A percentile compares a stretch with the other conserved stretches of the same genome.
phyloP scores from a whole-genome alignment of 164 flowering plant species.

The Dillenia turbinata region DNA sequence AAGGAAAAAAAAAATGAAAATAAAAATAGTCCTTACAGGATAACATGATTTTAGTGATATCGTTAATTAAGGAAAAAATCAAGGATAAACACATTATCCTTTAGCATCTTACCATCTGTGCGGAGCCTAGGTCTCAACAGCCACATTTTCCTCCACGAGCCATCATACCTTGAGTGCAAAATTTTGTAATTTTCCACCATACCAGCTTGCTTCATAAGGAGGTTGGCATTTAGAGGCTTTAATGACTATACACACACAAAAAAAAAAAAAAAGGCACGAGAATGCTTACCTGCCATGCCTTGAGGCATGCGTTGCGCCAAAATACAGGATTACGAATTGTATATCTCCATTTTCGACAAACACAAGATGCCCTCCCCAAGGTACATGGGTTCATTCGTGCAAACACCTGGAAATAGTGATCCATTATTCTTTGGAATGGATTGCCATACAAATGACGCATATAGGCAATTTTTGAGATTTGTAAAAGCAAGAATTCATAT shows the following conservation, averaged over 20 bases:
- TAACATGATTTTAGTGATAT: too few species aligned
- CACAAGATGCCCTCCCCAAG: constrained; percentile 90
- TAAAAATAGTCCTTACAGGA: too few species aligned
- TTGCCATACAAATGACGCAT: too few species aligned
- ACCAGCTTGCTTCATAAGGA: constrained; percentile 54
- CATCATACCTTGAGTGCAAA: constrained; percentile 67
- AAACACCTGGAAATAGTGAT: constrained; percentile 58
- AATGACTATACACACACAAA: background rate
- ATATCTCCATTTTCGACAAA: constrained; percentile 97
- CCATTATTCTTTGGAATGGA: background rate
- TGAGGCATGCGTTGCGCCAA: constrained; percentile 93
- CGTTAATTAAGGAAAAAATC: too few species aligned
- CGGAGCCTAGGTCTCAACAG: constrained; percentile 86
- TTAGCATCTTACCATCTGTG: constrained; percentile 67
- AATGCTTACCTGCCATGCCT: constrained; percentile 81
- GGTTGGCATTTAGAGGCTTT: constrained; percentile 4
- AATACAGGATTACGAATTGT: constrained; percentile 83
- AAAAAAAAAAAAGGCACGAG: background rate
- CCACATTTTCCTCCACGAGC: constrained; percentile 99
- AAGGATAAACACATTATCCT: too few species aligned
- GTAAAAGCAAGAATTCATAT: too few species aligned
- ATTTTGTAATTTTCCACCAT: constrained; percentile 70
- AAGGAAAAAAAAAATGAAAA: too few species aligned
- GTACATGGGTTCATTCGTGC: constrained; percentile 70
- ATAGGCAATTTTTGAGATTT: too few species aligned